phyloP scores from a whole-genome alignment of 2,329 filamentous ascomycete genomes.

The Cercospora canescens region DNA sequence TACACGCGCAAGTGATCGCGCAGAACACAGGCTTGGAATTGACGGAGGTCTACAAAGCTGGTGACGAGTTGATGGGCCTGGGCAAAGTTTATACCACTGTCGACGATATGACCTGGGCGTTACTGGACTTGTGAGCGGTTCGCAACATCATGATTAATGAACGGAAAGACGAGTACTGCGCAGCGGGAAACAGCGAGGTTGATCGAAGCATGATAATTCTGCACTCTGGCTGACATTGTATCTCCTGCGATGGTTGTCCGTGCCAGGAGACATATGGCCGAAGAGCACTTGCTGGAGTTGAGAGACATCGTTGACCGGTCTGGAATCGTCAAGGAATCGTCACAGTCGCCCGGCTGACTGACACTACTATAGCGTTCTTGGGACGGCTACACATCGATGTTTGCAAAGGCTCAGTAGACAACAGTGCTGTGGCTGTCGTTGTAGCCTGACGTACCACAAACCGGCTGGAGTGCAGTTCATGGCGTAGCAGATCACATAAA shows the following conservation, averaged over 20 bases:
- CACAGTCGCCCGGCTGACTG: too few relatives aligned
- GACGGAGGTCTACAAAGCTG: conserved; percentile 71
- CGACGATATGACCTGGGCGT: conserved; percentile 88
- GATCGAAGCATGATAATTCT: not conserved
- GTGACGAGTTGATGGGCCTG: conserved; percentile 73
- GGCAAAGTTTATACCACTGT: conserved; percentile 87
- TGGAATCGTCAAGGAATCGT: too few relatives aligned
- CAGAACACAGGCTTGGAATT: conserved; percentile 64
- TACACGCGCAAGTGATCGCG: conserved; percentile 78
- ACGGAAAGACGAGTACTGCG: not conserved
- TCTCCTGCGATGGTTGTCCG: too few relatives aligned
- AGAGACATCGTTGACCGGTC: too few relatives aligned
- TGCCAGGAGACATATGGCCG: too few relatives aligned
- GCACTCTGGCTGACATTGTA: not conserved
- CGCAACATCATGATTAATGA: not conserved
- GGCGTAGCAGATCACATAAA: not conserved
- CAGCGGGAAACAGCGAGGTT: not conserved
- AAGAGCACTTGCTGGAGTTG: too few relatives aligned
- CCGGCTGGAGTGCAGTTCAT: not conserved
- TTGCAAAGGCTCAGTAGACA: too few relatives aligned
- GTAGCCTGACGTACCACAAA: not conserved
- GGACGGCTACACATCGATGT: too few relatives aligned
- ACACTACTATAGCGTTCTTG: too few relatives aligned
- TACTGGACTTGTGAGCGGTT: conserved; percentile 65
- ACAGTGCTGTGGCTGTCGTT: not conserved